Base-by-base conservation (phyloP, 2,329 filamentous ascomycete genomes). In the Trichothecium roseum region DNA sequence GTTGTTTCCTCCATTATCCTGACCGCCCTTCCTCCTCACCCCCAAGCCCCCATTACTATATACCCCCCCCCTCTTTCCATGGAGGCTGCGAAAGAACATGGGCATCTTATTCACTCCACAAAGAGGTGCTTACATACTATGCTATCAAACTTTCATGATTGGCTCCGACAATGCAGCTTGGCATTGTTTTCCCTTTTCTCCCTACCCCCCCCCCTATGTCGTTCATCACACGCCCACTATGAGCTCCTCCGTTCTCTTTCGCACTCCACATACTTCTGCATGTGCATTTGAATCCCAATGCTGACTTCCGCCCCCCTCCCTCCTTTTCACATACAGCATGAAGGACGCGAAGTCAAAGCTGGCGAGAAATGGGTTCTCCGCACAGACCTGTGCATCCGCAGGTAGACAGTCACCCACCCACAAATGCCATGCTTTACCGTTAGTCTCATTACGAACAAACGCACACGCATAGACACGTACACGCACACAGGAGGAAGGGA, bases 351-450 rank as follows among this genome's bases (percentile, higher is more conserved):
- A 53, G 87, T 94, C 1, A 70, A 63, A 2, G 68, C 72, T 29
- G 87, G 87, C 8, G 85, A 94, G 62, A 94, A 94, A 59, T 94
- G 87, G 87, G 79, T 94, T 40, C 72, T 94, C 40, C 68, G 87
- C 44, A 93, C 82, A 42, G 88, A 94, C 63, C 58, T 94, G 29
- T 85, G 81, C 49, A 69, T 87, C 12, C 67, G 57, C 43, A 63
- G 69, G 42, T 77, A 44, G 55, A 28, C 6, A 6, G 20, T 24
- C 20, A 24, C 20, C 20, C 20, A 24, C 20, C n/a, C n/a, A n/a
- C n/a, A n/a, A n/a, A n/a, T n/a, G n/a, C n/a, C n/a, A n/a, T n/a
- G n/a, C n/a, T n/a, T n/a, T n/a, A n/a, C n/a, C n/a, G n/a, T n/a
- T n/a, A n/a, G n/a, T n/a, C n/a, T n/a, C n/a, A n/a, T n/a, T n/a